phyloP scores from a whole-genome alignment of 2,329 filamentous ascomycete genomes.

The Aspergillus tubingensis region DNA sequence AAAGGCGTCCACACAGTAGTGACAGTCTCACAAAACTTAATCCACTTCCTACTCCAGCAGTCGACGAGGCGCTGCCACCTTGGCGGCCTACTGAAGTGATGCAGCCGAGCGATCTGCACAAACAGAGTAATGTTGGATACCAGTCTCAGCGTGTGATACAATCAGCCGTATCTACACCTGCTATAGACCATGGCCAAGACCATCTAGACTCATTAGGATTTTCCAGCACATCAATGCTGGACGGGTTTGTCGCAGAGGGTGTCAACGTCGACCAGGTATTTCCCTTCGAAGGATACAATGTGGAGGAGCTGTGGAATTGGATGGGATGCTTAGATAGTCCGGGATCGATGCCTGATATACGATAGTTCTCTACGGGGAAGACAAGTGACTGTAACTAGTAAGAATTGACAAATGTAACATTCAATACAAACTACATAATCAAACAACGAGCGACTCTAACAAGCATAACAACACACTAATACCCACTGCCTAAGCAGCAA shows the following conservation, averaged over 20 bases:
- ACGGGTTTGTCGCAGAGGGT: neutral
- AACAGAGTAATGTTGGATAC: neutral
- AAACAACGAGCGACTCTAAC: too few species aligned
- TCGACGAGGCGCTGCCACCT: neutral
- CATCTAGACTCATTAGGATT: neutral
- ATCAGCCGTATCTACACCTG: neutral
- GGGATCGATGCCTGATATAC: neutral
- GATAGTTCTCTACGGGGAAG: neutral
- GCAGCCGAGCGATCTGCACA: neutral
- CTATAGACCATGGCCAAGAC: neutral
- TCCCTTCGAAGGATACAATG: conserved; percentile 25
- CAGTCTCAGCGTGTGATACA: neutral
- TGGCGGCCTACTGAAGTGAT: neutral
- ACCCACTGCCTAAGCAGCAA: neutral
- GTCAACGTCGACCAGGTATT: conserved; percentile 15
- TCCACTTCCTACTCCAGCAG: neutral
- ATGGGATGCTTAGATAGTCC: conserved; percentile 23
- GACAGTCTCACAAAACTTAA: too few species aligned
- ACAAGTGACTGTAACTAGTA: too few species aligned
- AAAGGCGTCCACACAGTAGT: too few species aligned
- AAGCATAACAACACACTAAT: neutral
- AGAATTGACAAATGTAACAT: too few species aligned
- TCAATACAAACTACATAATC: too few species aligned
- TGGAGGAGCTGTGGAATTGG: conserved; percentile 28
- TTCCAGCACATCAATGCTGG: neutral